phyloP scores from a whole-genome alignment of 2,329 filamentous ascomycete species.

The Fusarium domesticum region DNA sequence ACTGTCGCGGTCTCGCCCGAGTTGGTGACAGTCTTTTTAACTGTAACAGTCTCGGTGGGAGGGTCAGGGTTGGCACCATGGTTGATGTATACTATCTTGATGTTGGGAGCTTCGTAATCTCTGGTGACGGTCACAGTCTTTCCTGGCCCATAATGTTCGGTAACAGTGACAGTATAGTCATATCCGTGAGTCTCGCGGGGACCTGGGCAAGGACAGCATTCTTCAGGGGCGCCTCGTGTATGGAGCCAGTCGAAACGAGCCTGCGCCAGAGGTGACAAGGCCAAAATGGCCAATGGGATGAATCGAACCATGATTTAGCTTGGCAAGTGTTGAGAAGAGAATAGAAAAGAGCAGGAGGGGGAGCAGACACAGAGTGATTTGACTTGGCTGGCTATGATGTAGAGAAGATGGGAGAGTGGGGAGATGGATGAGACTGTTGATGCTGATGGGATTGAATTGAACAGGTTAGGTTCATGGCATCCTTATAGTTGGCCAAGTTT shows the following conservation, averaged over 20 bases:
- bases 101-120: constrained; percentile 13
- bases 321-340: neutral
- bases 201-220: constrained; percentile 32
- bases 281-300: constrained; percentile 27
- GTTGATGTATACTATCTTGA: constrained; percentile 20
- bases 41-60: constrained; percentile 28
- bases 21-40: constrained; percentile 21
- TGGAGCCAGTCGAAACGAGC: constrained; percentile 26
- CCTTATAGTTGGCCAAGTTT: constrained; percentile 16
- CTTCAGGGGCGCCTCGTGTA: constrained; percentile 16
- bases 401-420: neutral
- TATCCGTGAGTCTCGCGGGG: constrained; percentile 13
- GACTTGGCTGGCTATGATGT: no score
- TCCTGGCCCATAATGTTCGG: constrained; percentile 15
- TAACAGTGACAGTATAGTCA: constrained; percentile 28
- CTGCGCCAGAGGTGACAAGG: constrained; percentile 25
- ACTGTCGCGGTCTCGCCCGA: constrained; percentile 26
- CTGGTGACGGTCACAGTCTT: constrained; percentile 21
- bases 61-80: constrained; percentile 16
- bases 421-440: constrained; percentile 4
- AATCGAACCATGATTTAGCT: constrained; percentile 27
- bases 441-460: constrained; percentile 4
- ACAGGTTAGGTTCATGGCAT: neutral
- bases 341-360: neutral
- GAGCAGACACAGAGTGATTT: no score